These are phyloP conservation scores for Sesbania bispinosa DNA, from an alignment of 306 rosid species.

Conservation along the genomic window DNA sequence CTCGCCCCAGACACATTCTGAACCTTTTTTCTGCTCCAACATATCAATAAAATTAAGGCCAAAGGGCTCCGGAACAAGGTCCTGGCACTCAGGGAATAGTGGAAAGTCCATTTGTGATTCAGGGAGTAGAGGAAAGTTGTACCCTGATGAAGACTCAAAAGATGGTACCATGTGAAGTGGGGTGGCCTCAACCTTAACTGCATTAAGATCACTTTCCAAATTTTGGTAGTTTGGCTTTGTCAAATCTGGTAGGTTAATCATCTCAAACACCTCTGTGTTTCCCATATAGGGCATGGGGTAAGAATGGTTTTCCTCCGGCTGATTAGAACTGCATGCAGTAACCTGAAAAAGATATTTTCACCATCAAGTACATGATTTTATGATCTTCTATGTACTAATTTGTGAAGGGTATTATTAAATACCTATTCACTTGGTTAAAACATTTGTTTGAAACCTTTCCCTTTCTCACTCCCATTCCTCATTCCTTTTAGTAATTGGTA, in stretches of 20 bases:
- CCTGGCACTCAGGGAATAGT: constrained; percentile 26
- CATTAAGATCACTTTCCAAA: constrained; percentile 14
- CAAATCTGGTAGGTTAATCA: constrained; percentile 35
- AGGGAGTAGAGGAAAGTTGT: constrained; percentile 30
- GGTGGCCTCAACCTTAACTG: constrained; percentile 24
- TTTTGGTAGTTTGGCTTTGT: constrained; percentile 31
- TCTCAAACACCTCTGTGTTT: constrained; percentile 35
- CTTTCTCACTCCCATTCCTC: too few relatives aligned
- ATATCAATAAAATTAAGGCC: constrained; percentile 12
- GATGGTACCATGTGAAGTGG: constrained; percentile 34
- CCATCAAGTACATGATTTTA: background rate
- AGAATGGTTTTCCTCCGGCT: constrained; percentile 24
- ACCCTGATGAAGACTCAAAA: constrained; percentile 34
- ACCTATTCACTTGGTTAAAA: background rate
- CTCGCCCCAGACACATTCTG: constrained; percentile 21
- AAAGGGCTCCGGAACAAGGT: constrained; percentile 25
- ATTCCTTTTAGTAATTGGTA: too few relatives aligned
- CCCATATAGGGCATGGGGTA: constrained; percentile 13
- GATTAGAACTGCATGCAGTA: constrained; percentile 30
- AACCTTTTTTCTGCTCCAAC: constrained; percentile 26
- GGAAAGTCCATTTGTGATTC: constrained; percentile 35
- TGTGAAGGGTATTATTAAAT: background rate
- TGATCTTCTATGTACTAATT: background rate
- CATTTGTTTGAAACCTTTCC: background rate
- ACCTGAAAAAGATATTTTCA: constrained; percentile 35